Conservation (phyloP, 129 eudicot genomes). For the Sambucus nigra region DNA sequence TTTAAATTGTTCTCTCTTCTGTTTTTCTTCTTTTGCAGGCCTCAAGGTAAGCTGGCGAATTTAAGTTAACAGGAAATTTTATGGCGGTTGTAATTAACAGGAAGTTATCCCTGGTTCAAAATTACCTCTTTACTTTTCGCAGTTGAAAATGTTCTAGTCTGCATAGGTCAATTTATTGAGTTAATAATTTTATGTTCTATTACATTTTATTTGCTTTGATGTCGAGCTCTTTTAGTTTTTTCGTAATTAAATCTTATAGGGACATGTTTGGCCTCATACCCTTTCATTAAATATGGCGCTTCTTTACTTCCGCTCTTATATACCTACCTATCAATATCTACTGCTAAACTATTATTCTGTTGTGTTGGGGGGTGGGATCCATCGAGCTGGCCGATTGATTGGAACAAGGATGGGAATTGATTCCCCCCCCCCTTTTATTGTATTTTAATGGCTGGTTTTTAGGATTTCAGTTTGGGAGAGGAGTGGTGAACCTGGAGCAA, state of each 20-base stretch:
- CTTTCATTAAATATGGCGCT: too few species aligned
- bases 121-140: not conserved
- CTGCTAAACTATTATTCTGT: too few species aligned
- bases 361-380: too few species aligned
- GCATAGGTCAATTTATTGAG: not conserved
- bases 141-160: not conserved
- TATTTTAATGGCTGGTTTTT: too few species aligned
- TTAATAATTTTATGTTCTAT: not conserved
- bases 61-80: conserved; percentile 16
- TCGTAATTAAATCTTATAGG: not conserved
- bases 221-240: not conserved
- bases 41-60: conserved; percentile 49
- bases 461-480: too few species aligned
- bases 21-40: conserved; percentile 45
- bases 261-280: not conserved
- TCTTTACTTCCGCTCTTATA: too few species aligned
- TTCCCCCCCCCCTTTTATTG: too few species aligned
- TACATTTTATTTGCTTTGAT: not conserved
- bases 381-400: too few species aligned
- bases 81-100: conserved; percentile 15
- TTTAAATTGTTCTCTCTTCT: conserved; percentile 13
- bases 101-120: conserved; percentile 16
- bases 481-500: too few species aligned
- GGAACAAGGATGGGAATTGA: too few species aligned
- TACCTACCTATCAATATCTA: too few species aligned